Percentiles rank a stretch among this genome's conserved stretches.
Conservation (phyloP, 148 eudicot genomes). For the Chenopodium quinoa region DNA sequence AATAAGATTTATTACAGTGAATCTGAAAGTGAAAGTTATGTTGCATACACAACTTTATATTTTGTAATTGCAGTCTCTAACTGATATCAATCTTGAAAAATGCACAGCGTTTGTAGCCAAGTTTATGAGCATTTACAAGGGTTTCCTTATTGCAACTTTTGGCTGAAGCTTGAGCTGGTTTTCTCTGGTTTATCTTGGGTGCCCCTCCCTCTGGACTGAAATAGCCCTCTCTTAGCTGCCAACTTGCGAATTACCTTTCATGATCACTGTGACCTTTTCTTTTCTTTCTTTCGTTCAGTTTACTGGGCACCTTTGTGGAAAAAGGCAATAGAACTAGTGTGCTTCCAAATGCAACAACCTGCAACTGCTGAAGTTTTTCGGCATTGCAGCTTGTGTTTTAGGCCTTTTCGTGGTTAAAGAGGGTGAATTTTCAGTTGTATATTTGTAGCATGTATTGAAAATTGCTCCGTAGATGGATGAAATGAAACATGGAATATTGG, state of each 20-base stretch:
- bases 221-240: not conserved
- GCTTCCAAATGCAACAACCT: not conserved
- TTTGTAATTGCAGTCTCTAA: not conserved
- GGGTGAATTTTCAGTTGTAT: not conserved
- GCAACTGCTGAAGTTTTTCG: not conserved
- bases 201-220: not conserved
- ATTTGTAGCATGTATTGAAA: not conserved
- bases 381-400: not conserved
- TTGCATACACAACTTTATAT: not conserved
- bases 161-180: conserved; percentile 42
- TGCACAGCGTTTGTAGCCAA: conserved; percentile 90
- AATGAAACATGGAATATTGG: not conserved
- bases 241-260: no score
- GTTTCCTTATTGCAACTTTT: conserved; percentile 80
- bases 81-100: conserved; percentile 7
- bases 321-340: not conserved
- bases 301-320: not conserved
- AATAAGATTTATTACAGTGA: not conserved
- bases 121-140: conserved; percentile 96
- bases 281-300: not conserved
- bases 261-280: not conserved
- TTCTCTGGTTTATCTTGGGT: not conserved
- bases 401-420: not conserved
- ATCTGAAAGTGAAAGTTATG: not conserved
- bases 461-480: not conserved